Conservation (phyloP, 176 grass and related monocot species). For the Saccharum spontaneum region DNA sequence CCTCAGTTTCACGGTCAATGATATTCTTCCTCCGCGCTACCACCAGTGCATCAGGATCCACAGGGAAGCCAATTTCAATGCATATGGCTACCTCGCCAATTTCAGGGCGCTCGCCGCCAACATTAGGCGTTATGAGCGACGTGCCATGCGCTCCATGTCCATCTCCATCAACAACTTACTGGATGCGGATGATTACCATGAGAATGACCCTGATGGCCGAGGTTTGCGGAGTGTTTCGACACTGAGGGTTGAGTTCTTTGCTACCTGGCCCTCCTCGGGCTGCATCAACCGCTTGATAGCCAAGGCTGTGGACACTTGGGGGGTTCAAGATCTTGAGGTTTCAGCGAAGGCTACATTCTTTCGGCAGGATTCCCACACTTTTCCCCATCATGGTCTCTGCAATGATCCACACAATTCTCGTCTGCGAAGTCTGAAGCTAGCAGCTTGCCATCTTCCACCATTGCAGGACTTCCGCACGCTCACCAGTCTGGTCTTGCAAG, state of each 20-base stretch:
- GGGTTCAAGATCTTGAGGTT: constrained; percentile 20
- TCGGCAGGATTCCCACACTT: background rate
- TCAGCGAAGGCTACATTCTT: background rate
- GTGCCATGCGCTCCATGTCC: constrained; percentile 1
- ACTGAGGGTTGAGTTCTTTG: background rate
- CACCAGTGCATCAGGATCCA: background rate
- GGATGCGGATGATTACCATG: background rate
- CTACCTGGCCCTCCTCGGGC: background rate
- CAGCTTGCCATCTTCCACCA: background rate
- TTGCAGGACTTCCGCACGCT: constrained; percentile 1
- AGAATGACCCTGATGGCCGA: background rate
- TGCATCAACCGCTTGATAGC: constrained; percentile 11
- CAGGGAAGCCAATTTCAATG: fast-evolving
- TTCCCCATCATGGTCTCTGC: constrained; percentile 3
- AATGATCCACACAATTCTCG: background rate
- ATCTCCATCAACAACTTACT: background rate
- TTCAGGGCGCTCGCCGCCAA: background rate
- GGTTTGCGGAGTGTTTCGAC: background rate
- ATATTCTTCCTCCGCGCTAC: constrained; percentile 13
- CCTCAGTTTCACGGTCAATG: constrained; percentile 3
- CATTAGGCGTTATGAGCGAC: background rate
- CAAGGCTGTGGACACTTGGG: constrained; percentile 12
- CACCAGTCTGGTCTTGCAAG: constrained; percentile 11
- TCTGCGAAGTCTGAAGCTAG: constrained; percentile 19
- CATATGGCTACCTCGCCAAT: background rate